Conservation (phyloP, 164 flowering plant genomes). For the Chloranthus sessilifolius region DNA sequence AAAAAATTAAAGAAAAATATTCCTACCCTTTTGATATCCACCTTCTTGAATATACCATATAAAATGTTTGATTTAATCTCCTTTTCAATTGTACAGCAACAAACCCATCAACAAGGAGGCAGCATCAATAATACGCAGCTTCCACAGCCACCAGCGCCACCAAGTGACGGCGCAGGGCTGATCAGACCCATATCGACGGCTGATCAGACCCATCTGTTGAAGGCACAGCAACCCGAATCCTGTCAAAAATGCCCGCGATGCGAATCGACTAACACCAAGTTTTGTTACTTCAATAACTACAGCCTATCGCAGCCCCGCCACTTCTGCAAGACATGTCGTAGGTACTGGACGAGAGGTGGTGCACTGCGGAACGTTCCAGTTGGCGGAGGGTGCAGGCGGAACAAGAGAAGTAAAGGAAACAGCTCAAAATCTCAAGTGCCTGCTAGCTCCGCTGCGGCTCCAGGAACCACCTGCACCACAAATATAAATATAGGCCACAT, state of each 20-base stretch:
- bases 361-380: conserved; percentile 71
- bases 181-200: conserved; percentile 61
- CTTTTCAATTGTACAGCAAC: conserved; percentile 36
- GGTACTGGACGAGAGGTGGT: conserved; percentile 82
- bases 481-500: conserved; percentile 28
- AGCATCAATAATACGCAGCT: conserved; percentile 22
- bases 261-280: conserved; percentile 75
- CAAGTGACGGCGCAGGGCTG: conserved; percentile 32
- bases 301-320: conserved; percentile 73
- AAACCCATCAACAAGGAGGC: conserved; percentile 29
- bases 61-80: conserved; percentile 18
- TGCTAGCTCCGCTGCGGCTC: too few species aligned
- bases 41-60: conserved; percentile 57
- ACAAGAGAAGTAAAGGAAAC: conserved; percentile 49
- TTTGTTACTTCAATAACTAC: conserved; percentile 80
- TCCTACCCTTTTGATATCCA: conserved; percentile 25
- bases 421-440: conserved; percentile 33
- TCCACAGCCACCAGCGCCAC: conserved; percentile 25
- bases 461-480: conserved; percentile 22
- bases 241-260: conserved; percentile 70
- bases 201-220: conserved; percentile 56
- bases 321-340: conserved; percentile 71
- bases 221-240: conserved; percentile 55
- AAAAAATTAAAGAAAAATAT: conserved; percentile 35
- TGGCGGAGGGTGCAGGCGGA: conserved; percentile 72